A percentile compares a stretch with the other conserved stretches of the same genome.
Evolutionary conservation across 2,329 filamentous ascomycete genomes (phyloP).

Genomic region (Stromatinia cepivora): DNA sequence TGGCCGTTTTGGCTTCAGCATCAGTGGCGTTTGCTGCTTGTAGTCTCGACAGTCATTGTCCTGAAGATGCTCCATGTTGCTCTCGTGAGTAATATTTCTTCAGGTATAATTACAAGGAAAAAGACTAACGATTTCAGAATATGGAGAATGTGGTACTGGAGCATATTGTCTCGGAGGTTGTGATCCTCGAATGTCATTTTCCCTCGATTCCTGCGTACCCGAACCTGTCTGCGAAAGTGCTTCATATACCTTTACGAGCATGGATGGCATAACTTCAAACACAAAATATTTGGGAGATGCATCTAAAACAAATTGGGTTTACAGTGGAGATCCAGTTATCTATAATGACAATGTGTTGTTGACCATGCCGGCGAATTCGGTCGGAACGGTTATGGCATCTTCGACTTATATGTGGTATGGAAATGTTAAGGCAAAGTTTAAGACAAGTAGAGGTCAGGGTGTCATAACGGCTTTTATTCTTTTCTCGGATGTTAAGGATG

Average conservation of each 20-base stretch:
- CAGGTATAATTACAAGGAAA: slow-evolving; percentile 22
- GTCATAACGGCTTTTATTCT: slow-evolving; percentile 98
- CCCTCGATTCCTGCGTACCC: slow-evolving; percentile 81
- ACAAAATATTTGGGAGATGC: slow-evolving; percentile 85
- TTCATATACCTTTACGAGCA: slow-evolving; percentile 70
- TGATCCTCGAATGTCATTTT: slow-evolving; percentile 81
- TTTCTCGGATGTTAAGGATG: slow-evolving; percentile 93
- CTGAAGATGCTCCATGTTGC: slow-evolving; percentile 72
- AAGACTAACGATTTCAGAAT: slow-evolving; percentile 57
- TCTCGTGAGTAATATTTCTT: slow-evolving; percentile 60
- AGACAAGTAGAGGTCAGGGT: slow-evolving; percentile 79
- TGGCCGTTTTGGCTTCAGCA: slow-evolving; percentile 33
- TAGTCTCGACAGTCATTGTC: slow-evolving; percentile 61
- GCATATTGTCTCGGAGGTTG: slow-evolving; percentile 96
- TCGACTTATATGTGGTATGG: slow-evolving; percentile 97
- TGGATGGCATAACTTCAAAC: slow-evolving; percentile 70
- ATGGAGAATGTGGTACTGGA: slow-evolving; percentile 88
- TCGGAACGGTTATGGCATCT: slow-evolving; percentile 82
- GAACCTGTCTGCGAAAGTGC: slow-evolving; percentile 77
- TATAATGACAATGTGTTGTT: slow-evolving; percentile 73
- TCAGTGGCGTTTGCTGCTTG: slow-evolving; percentile 44
- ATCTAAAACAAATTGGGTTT: slow-evolving; percentile 80
- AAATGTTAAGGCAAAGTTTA: slow-evolving; percentile 81
- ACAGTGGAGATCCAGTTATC: slow-evolving; percentile 70
- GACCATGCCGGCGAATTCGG: slow-evolving; percentile 84